Conservation (phyloP, 164 flowering plant genomes). For the Saururus chinensis region DNA sequence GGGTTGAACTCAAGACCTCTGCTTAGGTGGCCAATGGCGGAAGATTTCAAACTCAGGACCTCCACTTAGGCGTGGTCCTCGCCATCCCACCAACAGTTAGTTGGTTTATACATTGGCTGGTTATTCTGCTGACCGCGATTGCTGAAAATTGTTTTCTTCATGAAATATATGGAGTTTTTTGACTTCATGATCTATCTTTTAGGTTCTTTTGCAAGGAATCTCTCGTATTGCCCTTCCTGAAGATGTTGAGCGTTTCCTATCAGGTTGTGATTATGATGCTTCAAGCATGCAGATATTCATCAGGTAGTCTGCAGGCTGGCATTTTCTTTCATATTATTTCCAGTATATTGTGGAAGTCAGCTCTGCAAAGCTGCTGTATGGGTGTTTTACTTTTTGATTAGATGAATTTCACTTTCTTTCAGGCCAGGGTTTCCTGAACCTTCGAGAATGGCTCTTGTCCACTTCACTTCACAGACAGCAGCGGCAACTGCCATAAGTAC, state of each 20-base stretch:
- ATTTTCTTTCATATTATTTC: neutral
- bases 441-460: slow-evolving; percentile 36
- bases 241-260: slow-evolving; percentile 63
- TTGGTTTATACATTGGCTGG: too few relatives aligned
- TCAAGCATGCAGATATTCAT: slow-evolving; percentile 21
- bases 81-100: too few relatives aligned
- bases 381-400: neutral
- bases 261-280: slow-evolving; percentile 44
- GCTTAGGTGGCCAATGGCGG: too few relatives aligned
- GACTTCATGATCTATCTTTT: neutral
- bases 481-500: slow-evolving; percentile 50
- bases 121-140: too few relatives aligned
- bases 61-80: too few relatives aligned
- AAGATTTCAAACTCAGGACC: too few relatives aligned
- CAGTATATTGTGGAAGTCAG: neutral
- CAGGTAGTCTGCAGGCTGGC: slow-evolving; percentile 24
- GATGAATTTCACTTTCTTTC: slow-evolving; percentile 8
- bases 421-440: slow-evolving; percentile 25
- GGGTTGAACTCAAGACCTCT: too few relatives aligned
- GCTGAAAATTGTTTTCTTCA: too few relatives aligned
- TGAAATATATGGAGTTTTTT: too few relatives aligned
- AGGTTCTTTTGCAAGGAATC: slow-evolving; percentile 59
- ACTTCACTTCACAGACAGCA: slow-evolving; percentile 39
- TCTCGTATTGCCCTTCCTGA: slow-evolving; percentile 42
- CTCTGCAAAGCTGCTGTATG: neutral